phyloP scores from a whole-genome alignment of 2,329 filamentous ascomycete species.

The Colletotrichum cordylinicola region DNA sequence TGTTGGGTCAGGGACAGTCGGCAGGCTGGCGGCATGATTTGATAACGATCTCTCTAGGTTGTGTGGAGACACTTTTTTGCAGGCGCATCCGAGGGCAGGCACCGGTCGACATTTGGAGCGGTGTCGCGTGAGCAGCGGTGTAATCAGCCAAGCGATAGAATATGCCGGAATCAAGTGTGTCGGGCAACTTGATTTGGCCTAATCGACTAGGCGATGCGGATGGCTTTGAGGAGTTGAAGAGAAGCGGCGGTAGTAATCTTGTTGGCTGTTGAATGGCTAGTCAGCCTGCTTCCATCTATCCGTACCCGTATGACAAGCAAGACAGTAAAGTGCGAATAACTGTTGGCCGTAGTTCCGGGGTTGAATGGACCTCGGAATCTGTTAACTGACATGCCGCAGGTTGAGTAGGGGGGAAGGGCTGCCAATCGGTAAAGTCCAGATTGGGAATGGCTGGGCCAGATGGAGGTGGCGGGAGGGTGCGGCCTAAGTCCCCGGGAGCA shows the following conservation, averaged over 20 bases:
- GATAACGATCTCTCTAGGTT: neutral
- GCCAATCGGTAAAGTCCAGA: neutral
- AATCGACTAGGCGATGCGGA: neutral
- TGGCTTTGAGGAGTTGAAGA: neutral
- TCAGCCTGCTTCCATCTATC: neutral
- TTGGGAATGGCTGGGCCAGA: neutral
- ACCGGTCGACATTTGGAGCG: neutral
- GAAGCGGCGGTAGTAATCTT: neutral
- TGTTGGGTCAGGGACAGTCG: neutral
- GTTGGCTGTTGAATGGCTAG: neutral
- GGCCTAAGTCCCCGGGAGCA: neutral
- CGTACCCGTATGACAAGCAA: neutral
- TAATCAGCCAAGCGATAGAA: neutral
- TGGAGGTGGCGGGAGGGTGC: neutral
- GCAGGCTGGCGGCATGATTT: neutral
- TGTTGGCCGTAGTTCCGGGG: neutral
- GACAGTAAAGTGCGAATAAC: neutral
- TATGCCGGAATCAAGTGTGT: neutral
- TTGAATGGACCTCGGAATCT: neutral
- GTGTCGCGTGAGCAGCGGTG: constrained; percentile 18
- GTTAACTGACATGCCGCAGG: neutral
- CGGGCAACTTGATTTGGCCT: neutral
- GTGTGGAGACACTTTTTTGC: neutral
- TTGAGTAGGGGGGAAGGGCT: neutral
- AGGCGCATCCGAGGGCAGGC: neutral